Evolutionary conservation across 768 basidiomycete genomes (phyloP), one percentile per base, ranked within the genome.

Genomic region (Pleurotus sapidus): DNA sequence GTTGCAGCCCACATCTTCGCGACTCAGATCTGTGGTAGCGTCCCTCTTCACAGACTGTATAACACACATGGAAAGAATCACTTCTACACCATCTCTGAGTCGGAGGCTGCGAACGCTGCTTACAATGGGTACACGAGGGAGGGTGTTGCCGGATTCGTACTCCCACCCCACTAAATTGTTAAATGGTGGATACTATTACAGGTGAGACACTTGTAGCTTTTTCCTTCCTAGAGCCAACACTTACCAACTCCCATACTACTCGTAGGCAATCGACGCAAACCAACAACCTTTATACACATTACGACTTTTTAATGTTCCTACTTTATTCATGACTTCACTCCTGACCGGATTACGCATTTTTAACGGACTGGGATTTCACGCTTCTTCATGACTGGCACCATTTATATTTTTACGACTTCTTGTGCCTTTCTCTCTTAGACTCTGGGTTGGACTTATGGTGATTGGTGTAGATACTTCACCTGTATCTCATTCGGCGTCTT

Each of bases 1-100:
- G 45, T 57, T 15, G 56, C 55, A 55, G 59, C 51, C 1, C 64
- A 54, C 27, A 61, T 66, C 37, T 60, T 59, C 46, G 42, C 58
- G 18, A 54, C 47, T 20, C 49, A 59, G 46, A 38, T 57, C 37
- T 60, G 59, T 38, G 59, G 56, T 37, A 57, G 59, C 25, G 51
- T 60, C n/a, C 59, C 59, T 8, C 23, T 60, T 7, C 53, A 57
- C 43, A 48, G 50, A 15, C 20, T 57, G 23, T 60, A 45, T 38
- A 12, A 57, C n/a, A 18, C 7, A 27, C 42, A 40, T 30, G 18
- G 17, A 27, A 59, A 48, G 47, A 49, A 59, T 34, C 55, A 59
- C 25, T 59, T 59, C 40, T 59, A 59, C 47, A 59, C 59, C 24
- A 47, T 56, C n/a, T 59, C 59, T 23, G 59, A 59, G 24, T 23